These are phyloP conservation scores for Endoconidiophora laricicola DNA, from an alignment of 2,329 filamentous ascomycete species.

Conservation along the genomic window DNA sequence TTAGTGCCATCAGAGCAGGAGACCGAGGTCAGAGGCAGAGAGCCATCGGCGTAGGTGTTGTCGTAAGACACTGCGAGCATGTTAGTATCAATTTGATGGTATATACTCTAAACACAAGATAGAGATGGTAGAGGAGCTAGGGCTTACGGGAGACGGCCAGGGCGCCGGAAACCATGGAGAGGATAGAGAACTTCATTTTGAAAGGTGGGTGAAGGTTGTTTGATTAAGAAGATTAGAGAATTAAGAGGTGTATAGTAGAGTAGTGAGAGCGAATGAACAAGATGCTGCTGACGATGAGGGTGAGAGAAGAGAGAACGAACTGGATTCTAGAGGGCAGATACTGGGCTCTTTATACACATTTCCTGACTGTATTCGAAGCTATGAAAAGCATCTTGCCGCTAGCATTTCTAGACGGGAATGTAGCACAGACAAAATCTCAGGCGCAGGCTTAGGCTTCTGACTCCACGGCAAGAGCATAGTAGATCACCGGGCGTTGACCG, in stretches of 20 bases:
- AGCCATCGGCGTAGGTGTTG: constrained; percentile 46
- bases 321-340: background rate
- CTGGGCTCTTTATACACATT: constrained; percentile 1
- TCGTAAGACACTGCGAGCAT: constrained; percentile 47
- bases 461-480: too few relatives aligned
- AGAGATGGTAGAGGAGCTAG: constrained; percentile 1
- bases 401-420: too few relatives aligned
- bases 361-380: background rate
- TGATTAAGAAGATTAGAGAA: constrained; percentile 1
- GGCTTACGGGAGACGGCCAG: constrained; percentile 22
- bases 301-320: background rate
- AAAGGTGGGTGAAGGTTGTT: constrained; percentile 1
- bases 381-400: too few relatives aligned
- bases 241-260: background rate
- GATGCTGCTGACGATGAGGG: background rate
- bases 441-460: too few relatives aligned
- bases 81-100: background rate
- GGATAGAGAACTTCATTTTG: constrained; percentile 29
- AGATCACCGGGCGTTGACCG: too few relatives aligned
- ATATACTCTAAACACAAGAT: too few relatives aligned
- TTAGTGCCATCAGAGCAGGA: constrained; percentile 52
- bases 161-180: constrained; percentile 24
- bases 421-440: too few relatives aligned
- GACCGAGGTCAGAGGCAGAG: constrained; percentile 37
- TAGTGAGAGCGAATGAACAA: background rate